These are phyloP conservation scores for Monosporascus sp. DNA, from an alignment of 2,329 filamentous ascomycete species.

Conservation along the genomic window DNA sequence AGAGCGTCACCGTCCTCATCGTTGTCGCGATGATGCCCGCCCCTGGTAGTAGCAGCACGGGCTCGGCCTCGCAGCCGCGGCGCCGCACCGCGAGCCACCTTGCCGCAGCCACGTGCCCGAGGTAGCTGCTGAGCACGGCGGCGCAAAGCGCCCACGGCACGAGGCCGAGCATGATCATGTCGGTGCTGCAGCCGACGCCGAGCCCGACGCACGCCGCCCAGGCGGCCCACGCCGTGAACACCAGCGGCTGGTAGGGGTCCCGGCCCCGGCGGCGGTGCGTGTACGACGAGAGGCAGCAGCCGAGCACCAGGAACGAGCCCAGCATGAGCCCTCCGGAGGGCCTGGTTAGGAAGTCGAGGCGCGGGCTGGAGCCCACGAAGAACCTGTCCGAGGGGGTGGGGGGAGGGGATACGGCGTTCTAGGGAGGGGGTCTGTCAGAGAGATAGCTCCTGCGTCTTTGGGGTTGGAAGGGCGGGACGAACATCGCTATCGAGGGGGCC, in stretches of 20 bases:
- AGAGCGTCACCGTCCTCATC: too few species aligned
- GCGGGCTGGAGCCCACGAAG: neutral
- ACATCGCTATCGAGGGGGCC: neutral
- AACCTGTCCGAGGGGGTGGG: too few species aligned
- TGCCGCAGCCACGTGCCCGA: conserved; percentile 8
- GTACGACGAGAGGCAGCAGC: conserved; percentile 22
- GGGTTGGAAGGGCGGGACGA: neutral
- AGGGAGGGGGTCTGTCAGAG: neutral
- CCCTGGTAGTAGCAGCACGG: too few species aligned
- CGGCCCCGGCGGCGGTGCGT: conserved; percentile 15
- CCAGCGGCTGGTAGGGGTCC: conserved; percentile 17
- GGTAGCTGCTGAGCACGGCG: conserved; percentile 21
- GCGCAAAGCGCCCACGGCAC: conserved; percentile 19
- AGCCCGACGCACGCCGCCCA: conserved; percentile 17
- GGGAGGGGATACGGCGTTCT: too few species aligned
- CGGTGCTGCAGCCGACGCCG: conserved; percentile 12
- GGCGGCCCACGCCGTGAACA: conserved; percentile 16
- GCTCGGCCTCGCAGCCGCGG: too few species aligned
- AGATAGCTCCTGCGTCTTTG: neutral
- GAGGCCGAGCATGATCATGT: conserved; percentile 17
- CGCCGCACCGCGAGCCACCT: neutral
- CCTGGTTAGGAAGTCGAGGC: conserved; percentile 5
- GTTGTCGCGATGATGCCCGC: too few species aligned
- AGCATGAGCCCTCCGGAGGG: conserved; percentile 17
- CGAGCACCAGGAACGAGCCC: conserved; percentile 19